phyloP scores from a whole-genome alignment of 352 stramenopile species.

The Phytophthora uliginosa region DNA sequence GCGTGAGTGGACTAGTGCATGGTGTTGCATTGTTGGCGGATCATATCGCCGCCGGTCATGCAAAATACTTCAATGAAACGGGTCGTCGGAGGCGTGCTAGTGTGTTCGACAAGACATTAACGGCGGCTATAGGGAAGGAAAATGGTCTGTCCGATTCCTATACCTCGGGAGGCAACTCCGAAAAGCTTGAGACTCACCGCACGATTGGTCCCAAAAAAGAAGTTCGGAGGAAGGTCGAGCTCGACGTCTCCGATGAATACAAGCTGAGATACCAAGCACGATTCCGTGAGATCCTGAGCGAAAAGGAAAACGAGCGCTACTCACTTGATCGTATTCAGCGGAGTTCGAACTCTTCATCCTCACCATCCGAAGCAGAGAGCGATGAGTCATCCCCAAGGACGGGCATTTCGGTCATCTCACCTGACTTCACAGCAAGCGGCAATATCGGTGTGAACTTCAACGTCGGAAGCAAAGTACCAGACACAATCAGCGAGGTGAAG shows the following conservation, averaged over 20 bases:
- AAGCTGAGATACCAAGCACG: constrained; percentile 33
- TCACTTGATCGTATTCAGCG: constrained; percentile 28
- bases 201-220: constrained; percentile 33
- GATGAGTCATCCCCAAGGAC: constrained; percentile 24
- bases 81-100: constrained; percentile 38
- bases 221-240: constrained; percentile 32
- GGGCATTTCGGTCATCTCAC: constrained; percentile 28
- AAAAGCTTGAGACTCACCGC: constrained; percentile 38
- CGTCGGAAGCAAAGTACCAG: constrained; percentile 21
- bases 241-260: constrained; percentile 32
- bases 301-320: constrained; percentile 25
- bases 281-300: constrained; percentile 37
- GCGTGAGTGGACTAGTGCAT: constrained; percentile 50
- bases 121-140: constrained; percentile 42
- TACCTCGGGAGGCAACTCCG: constrained; percentile 21
- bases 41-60: constrained; percentile 52
- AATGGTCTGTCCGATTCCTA: constrained; percentile 36
- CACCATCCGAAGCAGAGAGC: constrained; percentile 22
- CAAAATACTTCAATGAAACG: constrained; percentile 45
- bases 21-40: constrained; percentile 60
- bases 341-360: constrained; percentile 22
- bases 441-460: constrained; percentile 44
- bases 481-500: constrained; percentile 29
- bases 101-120: constrained; percentile 53
- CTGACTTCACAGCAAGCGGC: constrained; percentile 32